phyloP scores from a whole-genome alignment of 805 yeast genomes.

The Candida nanaspora region DNA sequence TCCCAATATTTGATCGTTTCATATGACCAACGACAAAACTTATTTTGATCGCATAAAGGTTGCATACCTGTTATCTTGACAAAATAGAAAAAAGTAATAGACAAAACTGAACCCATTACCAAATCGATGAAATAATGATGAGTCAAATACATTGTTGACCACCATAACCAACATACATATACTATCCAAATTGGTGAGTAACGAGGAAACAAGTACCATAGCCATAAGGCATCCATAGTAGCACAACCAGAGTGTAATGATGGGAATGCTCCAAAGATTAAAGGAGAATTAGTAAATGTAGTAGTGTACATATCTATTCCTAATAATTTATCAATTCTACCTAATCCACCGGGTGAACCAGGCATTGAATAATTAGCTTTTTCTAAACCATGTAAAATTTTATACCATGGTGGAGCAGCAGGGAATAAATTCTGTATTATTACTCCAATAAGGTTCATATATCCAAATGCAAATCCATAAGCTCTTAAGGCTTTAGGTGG shows the following conservation, averaged over 20 bases:
- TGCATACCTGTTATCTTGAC: conserved; percentile 62
- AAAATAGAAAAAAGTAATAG: conserved; percentile 61
- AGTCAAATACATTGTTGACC: conserved; percentile 96
- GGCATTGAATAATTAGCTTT: conserved; percentile 89
- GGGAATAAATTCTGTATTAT: conserved; percentile 77
- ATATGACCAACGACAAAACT: conserved; percentile 43
- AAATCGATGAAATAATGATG: conserved; percentile 94
- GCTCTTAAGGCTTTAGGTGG: conserved; percentile 84
- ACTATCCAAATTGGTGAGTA: conserved; percentile 56
- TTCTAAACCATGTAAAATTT: conserved; percentile 70
- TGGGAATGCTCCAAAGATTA: conserved; percentile 76
- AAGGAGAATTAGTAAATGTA: conserved; percentile 78
- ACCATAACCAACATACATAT: conserved; percentile 94
- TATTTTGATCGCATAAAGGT: conserved; percentile 29
- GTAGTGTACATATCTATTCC: conserved; percentile 81
- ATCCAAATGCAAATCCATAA: conserved; percentile 91
- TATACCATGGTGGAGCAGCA: conserved; percentile 98
- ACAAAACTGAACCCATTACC: conserved; percentile 86
- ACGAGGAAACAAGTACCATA: conserved; percentile 75
- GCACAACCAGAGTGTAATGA: conserved; percentile 92
- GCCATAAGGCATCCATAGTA: conserved; percentile 84
- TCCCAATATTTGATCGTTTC: conserved; percentile 5
- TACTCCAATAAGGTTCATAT: conserved; percentile 86
- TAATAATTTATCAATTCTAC: conserved; percentile 71
- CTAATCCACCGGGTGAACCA: conserved; percentile 95